These are phyloP conservation scores for Fusarium hainanense DNA, from an alignment of 2,329 filamentous ascomycete species.

Conservation along the genomic window DNA sequence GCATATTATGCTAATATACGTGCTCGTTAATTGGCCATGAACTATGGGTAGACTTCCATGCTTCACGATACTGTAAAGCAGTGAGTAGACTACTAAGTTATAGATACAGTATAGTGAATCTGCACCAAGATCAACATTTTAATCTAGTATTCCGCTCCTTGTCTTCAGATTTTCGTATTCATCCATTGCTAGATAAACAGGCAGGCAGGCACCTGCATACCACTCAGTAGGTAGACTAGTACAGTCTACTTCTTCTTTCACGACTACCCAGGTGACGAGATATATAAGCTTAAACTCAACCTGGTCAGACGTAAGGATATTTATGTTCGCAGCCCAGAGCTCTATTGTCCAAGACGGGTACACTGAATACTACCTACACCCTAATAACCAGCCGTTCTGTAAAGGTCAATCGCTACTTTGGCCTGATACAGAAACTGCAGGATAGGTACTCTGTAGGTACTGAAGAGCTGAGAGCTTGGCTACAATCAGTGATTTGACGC, in stretches of 20 bases:
- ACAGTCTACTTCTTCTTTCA: background rate
- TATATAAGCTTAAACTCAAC: background rate
- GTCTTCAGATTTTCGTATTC: background rate
- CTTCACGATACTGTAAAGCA: background rate
- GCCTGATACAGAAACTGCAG: background rate
- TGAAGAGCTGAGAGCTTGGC: background rate
- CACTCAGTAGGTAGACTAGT: background rate
- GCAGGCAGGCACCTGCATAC: background rate
- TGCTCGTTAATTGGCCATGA: slow-evolving; percentile 5
- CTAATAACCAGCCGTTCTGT: background rate
- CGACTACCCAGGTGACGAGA: background rate
- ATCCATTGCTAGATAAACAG: background rate
- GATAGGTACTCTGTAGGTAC: background rate
- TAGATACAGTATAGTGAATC: background rate
- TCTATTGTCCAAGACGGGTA: background rate
- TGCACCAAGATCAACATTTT: background rate
- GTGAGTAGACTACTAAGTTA: background rate
- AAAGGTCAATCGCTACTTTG: background rate
- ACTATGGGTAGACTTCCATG: too few species aligned
- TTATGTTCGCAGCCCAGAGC: background rate
- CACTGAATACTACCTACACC: background rate
- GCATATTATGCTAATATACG: background rate
- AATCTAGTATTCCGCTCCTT: background rate
- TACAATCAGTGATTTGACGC: background rate
- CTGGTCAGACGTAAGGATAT: background rate